A percentile compares a stretch with the other conserved stretches of the same genome.
phyloP scores from a whole-genome alignment of 768 basidiomycete genomes.

The Rhizopogon salebrosus region DNA sequence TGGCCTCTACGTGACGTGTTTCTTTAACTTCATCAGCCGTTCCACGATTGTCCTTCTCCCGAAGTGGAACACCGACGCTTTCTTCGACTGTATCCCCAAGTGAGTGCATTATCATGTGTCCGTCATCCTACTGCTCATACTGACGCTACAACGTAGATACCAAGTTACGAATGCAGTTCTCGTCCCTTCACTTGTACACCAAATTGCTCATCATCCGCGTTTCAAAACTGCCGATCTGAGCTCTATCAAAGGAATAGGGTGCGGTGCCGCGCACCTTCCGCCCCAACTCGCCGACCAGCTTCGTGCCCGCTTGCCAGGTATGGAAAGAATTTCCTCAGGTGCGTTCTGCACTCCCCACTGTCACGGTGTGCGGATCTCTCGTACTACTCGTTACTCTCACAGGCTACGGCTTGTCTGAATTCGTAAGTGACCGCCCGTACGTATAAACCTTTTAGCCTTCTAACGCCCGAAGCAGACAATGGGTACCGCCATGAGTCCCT shows the following conservation, averaged over 20 bases:
- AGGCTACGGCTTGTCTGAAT: constrained; percentile 65
- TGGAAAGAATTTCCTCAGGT: constrained; percentile 37
- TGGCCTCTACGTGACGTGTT: constrained; percentile 41
- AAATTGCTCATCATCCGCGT: constrained; percentile 44
- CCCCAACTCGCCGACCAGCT: constrained; percentile 39
- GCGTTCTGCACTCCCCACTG: constrained; percentile 1
- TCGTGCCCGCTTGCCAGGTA: constrained; percentile 22
- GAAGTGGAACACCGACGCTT: constrained; percentile 46
- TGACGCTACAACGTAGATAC: constrained; percentile 33
- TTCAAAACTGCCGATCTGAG: constrained; percentile 43
- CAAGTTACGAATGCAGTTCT: constrained; percentile 39
- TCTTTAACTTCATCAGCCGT: constrained; percentile 28
- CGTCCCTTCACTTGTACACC: constrained; percentile 54
- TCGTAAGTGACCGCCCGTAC: constrained; percentile 28
- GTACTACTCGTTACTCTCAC: neutral
- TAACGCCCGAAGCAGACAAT: neutral
- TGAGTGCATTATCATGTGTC: constrained; percentile 17
- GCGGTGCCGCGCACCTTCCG: constrained; percentile 60
- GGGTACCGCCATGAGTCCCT: constrained; percentile 32
- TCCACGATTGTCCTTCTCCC: constrained; percentile 44
- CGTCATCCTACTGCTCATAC: neutral
- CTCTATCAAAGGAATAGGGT: constrained; percentile 32
- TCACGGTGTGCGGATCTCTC: neutral
- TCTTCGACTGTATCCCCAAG: constrained; percentile 48
- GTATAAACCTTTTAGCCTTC: neutral